Conservation (phyloP, 2,329 filamentous ascomycete species). For the Monilinia polystroma region DNA sequence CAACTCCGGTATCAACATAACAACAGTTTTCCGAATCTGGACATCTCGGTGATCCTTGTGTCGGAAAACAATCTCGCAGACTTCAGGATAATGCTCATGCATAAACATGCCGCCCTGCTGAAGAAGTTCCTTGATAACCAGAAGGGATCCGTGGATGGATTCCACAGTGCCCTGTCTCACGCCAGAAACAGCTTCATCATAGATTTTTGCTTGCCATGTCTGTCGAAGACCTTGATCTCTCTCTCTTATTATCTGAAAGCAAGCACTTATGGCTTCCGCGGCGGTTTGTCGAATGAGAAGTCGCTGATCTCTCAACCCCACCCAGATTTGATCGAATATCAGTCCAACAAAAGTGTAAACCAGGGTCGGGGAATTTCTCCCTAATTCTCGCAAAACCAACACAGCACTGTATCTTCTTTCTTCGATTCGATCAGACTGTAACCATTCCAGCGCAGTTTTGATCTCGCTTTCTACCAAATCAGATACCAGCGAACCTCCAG, state of each 20-base stretch:
- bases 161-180: slow-evolving; percentile 81
- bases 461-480: slow-evolving; percentile 97
- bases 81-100: slow-evolving; percentile 89
- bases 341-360: slow-evolving; percentile 95
- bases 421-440: slow-evolving; percentile 92
- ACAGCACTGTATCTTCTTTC: slow-evolving; percentile 92
- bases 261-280: slow-evolving; percentile 89
- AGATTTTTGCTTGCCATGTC: slow-evolving; percentile 87
- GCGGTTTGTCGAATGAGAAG: slow-evolving; percentile 90
- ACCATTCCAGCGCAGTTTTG: slow-evolving; percentile 92
- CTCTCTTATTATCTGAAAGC: slow-evolving; percentile 92
- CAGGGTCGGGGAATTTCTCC: slow-evolving; percentile 87
- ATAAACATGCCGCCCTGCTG: slow-evolving; percentile 98
- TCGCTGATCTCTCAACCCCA: slow-evolving; percentile 83
- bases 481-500: slow-evolving; percentile 89
- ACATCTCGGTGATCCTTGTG: slow-evolving; percentile 91
- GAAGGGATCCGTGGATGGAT: slow-evolving; percentile 86
- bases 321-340: slow-evolving; percentile 95
- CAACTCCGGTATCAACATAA: slow-evolving; percentile 86
- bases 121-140: slow-evolving; percentile 89
- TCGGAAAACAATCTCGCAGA: slow-evolving; percentile 87
- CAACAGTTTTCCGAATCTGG: slow-evolving; percentile 84
- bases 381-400: slow-evolving; percentile 84
- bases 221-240: slow-evolving; percentile 85
- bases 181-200: slow-evolving; percentile 77